Conservation (phyloP, 495 filamentous ascomycete genomes). For the Tirmania nivea region DNA sequence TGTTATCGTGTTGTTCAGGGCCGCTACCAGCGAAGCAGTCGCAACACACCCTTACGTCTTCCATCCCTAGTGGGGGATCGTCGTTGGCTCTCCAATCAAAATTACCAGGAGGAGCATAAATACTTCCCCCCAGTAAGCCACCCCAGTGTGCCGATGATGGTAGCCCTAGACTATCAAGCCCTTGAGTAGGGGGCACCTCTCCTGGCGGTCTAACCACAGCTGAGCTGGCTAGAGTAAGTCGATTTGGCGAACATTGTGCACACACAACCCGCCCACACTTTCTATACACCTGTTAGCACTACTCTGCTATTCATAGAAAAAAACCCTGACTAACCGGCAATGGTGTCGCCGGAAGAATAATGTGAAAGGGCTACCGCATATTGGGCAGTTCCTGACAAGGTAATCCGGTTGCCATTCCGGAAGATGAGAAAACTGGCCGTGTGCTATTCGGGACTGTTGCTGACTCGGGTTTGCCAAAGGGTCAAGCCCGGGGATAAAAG, state of each 20-base stretch:
- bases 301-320: constrained; percentile 4
- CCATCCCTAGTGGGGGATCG: neutral
- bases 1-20: too few species aligned
- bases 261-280: constrained; percentile 95
- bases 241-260: constrained; percentile 72
- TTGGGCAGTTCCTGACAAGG: constrained; percentile 58
- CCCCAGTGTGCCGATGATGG: neutral
- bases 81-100: neutral
- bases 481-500: neutral
- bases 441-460: neutral
- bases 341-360: constrained; percentile 86
- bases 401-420: constrained; percentile 75
- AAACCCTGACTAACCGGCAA: constrained; percentile 36
- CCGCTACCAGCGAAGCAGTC: neutral
- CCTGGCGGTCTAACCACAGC: constrained; percentile 74
- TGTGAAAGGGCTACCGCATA: constrained; percentile 53
- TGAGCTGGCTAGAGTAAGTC: constrained; percentile 80
- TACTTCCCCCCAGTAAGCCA: neutral
- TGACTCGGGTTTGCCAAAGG: neutral
- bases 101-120: neutral
- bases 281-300: constrained; percentile 22
- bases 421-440: neutral
- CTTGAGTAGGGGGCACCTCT: constrained; percentile 6
- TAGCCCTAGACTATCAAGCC: neutral
- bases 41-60: neutral